Evolutionary conservation across 148 eudicot genomes (phyloP), one percentile per base, ranked within the genome.

Genomic region (Rhododendron molle): DNA sequence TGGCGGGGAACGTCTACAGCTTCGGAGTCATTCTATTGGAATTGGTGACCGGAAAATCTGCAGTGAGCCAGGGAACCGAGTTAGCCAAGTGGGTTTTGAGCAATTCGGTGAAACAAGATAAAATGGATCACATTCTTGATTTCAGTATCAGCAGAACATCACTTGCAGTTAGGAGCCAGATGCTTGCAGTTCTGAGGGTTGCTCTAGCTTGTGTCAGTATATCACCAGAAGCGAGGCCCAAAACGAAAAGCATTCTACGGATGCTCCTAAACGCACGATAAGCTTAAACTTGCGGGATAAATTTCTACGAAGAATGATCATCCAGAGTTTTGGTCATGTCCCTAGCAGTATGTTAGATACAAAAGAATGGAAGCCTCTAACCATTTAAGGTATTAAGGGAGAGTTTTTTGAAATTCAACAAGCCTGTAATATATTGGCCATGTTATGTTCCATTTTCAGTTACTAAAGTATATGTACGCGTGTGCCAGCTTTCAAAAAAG

Each of bases 1-100:
- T 87, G 87, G 93, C 94, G 0, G 98, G 98, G 72, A 96, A 95
- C 83, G 94, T 96, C 1, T 96, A 96, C 85, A 96, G 97, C 88
- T 95, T 93, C 28, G 98, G 99, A 12, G 95, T 95, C 32, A 86
- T 96, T 87, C 91, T 95, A 85, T 90, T 96, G 38, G 95, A 95
- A 84, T 88, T 96, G 84, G 78, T 96, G 30, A 94, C 99, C 3
- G 98, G 99, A 81, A 95, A 91, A 85, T 93, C 96, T 36, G 95
- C 98, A 47, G 94, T 95, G 7, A 92, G 92, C 73, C 91, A 90
- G 81, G 99, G 98, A 56, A 90, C 86, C 10, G 98, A 92, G 85
- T 87, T 96, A 85, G 96, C 98, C 76, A 95, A 95, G 86, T 93
- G 93, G 96, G 93, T 90, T 44, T 46, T 89, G 83, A 93, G 89